Percentiles rank a stretch among this genome's conserved stretches.
Evolutionary conservation across 2,329 filamentous ascomycete genomes (phyloP).

Genomic region (Acrocalymma vagum): DNA sequence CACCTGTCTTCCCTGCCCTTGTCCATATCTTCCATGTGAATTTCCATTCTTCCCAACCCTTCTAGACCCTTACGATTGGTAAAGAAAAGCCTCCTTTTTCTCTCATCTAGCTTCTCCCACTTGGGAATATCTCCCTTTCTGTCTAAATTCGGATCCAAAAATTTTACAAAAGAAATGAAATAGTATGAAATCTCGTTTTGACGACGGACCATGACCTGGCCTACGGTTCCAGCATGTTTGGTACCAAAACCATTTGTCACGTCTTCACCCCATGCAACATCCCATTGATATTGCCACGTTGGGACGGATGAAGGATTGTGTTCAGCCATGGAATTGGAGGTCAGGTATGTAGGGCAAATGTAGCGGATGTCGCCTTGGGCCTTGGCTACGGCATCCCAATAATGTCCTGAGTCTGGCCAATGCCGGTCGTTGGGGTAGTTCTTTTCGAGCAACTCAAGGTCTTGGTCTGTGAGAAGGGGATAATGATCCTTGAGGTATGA

Average conservation of each 20-base stretch:
- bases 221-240: slow-evolving; percentile 42
- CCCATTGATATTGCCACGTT: slow-evolving; percentile 45
- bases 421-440: slow-evolving; percentile 44
- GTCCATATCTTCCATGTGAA: slow-evolving; percentile 30
- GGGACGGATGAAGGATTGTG: slow-evolving; percentile 33
- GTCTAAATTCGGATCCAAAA: slow-evolving; percentile 39
- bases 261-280: slow-evolving; percentile 40
- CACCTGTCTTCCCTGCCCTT: slow-evolving; percentile 28
- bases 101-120: slow-evolving; percentile 34
- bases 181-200: slow-evolving; percentile 40
- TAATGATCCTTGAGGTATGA: slow-evolving; percentile 47
- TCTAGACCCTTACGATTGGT: slow-evolving; percentile 35
- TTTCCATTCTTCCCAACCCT: slow-evolving; percentile 29
- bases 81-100: slow-evolving; percentile 35
- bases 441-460: slow-evolving; percentile 43
- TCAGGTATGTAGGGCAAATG: slow-evolving; percentile 43
- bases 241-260: slow-evolving; percentile 41
- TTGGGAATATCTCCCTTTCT: slow-evolving; percentile 18
- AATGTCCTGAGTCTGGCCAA: slow-evolving; percentile 41
- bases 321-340: slow-evolving; percentile 38
- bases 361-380: slow-evolving; percentile 45
- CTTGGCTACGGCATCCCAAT: slow-evolving; percentile 43
- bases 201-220: slow-evolving; percentile 39
- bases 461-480: slow-evolving; percentile 62
- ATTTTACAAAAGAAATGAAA: slow-evolving; percentile 43